phyloP scores from a whole-genome alignment of 345 rosid species.

The Gynandropsis gynandra region DNA sequence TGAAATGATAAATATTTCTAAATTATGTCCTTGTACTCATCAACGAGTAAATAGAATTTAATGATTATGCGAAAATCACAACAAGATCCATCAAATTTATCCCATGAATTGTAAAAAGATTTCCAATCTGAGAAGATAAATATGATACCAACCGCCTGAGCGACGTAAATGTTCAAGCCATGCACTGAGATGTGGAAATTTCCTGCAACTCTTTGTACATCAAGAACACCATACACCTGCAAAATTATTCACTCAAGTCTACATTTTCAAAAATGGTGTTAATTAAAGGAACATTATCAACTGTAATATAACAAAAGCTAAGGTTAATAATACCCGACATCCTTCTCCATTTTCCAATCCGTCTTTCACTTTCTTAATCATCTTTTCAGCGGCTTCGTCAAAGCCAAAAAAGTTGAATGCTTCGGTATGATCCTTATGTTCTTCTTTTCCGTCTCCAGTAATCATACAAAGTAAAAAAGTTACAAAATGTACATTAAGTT shows the following conservation, averaged over 20 bases:
- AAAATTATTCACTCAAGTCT: constrained; percentile 20
- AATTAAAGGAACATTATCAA: background rate
- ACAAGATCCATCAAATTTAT: no score
- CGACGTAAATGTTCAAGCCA: constrained; percentile 87
- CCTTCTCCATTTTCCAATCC: constrained; percentile 87
- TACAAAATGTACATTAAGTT: constrained; percentile 2
- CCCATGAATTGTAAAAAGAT: background rate
- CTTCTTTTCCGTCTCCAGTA: constrained; percentile 59
- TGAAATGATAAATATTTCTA: no score
- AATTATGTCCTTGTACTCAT: no score
- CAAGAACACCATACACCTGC: constrained; percentile 87
- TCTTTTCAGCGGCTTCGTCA: constrained; percentile 70
- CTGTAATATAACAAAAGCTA: constrained; percentile 13
- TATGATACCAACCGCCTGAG: constrained; percentile 66
- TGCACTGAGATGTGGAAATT: constrained; percentile 98
- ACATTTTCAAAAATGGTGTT: background rate
- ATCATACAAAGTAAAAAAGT: constrained; percentile 1
- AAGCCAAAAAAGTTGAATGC: constrained; percentile 50
- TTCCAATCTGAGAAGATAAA: background rate
- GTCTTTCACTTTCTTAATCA: constrained; percentile 89
- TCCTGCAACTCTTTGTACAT: constrained; percentile 98
- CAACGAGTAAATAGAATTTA: no score
- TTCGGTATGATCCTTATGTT: constrained; percentile 45
- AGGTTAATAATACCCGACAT: constrained; percentile 69
- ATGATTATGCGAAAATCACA: no score